These are phyloP conservation scores for Bipolaris victoriae DNA, from an alignment of 2,329 filamentous ascomycete species.

Conservation along the genomic window DNA sequence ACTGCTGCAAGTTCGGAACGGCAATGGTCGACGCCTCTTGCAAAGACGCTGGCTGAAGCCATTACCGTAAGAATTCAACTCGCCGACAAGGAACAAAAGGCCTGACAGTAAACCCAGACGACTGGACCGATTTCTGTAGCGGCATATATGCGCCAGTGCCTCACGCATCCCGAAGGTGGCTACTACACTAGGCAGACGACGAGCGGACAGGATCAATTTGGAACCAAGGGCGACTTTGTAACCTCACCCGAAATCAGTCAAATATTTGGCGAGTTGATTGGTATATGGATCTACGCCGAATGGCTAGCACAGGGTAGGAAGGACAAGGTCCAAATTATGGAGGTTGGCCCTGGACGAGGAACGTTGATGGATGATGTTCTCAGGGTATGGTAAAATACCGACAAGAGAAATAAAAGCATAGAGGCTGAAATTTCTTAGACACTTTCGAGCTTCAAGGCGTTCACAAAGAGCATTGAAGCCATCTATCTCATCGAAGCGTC, in stretches of 20 bases:
- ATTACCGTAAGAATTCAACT: slow-evolving; percentile 69
- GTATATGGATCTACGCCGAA: slow-evolving; percentile 93
- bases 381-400: slow-evolving; percentile 63
- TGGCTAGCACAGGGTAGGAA: slow-evolving; percentile 89
- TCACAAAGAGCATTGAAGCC: slow-evolving; percentile 78
- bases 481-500: slow-evolving; percentile 97
- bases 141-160: slow-evolving; percentile 97
- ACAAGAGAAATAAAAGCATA: neutral
- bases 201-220: slow-evolving; percentile 81
- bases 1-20: slow-evolving; percentile 44
- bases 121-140: slow-evolving; percentile 92
- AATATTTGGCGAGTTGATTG: slow-evolving; percentile 92
- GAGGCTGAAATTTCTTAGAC: slow-evolving; percentile 62
- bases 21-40: slow-evolving; percentile 90
- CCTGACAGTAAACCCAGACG: slow-evolving; percentile 56
- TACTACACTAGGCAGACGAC: slow-evolving; percentile 83
- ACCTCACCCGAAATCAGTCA: slow-evolving; percentile 98
- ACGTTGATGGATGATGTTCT: slow-evolving; percentile 98
- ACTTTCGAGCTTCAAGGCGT: slow-evolving; percentile 78
- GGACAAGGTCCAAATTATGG: slow-evolving; percentile 83
- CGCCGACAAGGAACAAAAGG: neutral
- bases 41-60: slow-evolving; percentile 83
- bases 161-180: slow-evolving; percentile 86
- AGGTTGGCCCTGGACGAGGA: slow-evolving; percentile 90
- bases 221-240: slow-evolving; percentile 91